Conservation (phyloP, 1,284 basidiomycete genomes). For the Cerioporus squamosus region DNA sequence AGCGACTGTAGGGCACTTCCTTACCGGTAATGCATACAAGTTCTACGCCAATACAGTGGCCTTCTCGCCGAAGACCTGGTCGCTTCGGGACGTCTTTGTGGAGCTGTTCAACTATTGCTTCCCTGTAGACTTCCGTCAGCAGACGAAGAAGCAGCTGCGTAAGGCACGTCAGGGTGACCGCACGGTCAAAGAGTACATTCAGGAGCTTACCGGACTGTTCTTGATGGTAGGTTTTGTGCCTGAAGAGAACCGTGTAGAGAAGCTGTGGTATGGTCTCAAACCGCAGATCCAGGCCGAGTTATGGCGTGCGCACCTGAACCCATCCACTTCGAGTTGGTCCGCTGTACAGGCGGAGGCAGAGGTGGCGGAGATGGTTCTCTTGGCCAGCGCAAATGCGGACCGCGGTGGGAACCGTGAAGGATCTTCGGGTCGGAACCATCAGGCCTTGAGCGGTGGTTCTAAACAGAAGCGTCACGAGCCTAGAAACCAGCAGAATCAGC, state of each 20-base stretch:
- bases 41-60: constrained; percentile 44
- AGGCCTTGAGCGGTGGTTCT: too few relatives aligned
- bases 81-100: constrained; percentile 33
- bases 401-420: too few relatives aligned
- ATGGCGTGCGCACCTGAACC: not conserved
- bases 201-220: constrained; percentile 38
- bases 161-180: constrained; percentile 17
- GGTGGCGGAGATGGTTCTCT: not conserved
- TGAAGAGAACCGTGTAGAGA: not conserved
- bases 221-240: constrained; percentile 33
- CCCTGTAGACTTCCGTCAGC: constrained; percentile 38
- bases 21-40: constrained; percentile 41
- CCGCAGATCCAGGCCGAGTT: not conserved
- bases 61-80: constrained; percentile 25
- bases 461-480: too few relatives aligned
- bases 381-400: not conserved
- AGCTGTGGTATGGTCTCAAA: not conserved
- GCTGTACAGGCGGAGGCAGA: not conserved
- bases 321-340: not conserved
- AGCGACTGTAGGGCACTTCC: constrained; percentile 13
- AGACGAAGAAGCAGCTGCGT: constrained; percentile 22
- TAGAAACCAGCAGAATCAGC: too few relatives aligned
- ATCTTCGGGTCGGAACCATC: too few relatives aligned
- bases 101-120: constrained; percentile 50
- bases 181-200: constrained; percentile 31